phyloP scores from a whole-genome alignment of 1,284 basidiomycete species.

The Ustilago cynodontis region DNA sequence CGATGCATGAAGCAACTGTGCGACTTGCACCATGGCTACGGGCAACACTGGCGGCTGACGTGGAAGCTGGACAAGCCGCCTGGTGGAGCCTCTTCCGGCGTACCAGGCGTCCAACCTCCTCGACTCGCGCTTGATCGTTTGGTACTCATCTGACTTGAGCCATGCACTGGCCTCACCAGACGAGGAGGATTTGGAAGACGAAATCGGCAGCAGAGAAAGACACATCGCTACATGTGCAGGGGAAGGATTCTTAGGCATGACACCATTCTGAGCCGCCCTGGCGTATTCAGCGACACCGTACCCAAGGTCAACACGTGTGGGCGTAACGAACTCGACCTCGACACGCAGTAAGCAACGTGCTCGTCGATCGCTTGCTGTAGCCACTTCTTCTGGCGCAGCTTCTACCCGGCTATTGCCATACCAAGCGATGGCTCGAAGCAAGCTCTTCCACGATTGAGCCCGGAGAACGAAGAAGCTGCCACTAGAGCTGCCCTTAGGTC shows the following conservation, averaged over 20 bases:
- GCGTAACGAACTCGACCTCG: constrained; percentile 61
- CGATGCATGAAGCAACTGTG: constrained; percentile 55
- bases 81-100: constrained; percentile 44
- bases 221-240: constrained; percentile 58
- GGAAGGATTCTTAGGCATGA: constrained; percentile 25
- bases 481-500: neutral
- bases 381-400: constrained; percentile 49
- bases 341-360: constrained; percentile 26
- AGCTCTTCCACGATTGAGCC: constrained; percentile 56
- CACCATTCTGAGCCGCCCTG: constrained; percentile 19
- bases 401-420: constrained; percentile 60
- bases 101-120: constrained; percentile 52
- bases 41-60: constrained; percentile 50
- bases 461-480: constrained; percentile 53
- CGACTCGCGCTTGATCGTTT: constrained; percentile 44
- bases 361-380: constrained; percentile 30
- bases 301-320: constrained; percentile 31
- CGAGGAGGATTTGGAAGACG: constrained; percentile 8
- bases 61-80: constrained; percentile 49
- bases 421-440: constrained; percentile 60
- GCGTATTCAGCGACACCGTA: constrained; percentile 35
- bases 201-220: constrained; percentile 43
- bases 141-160: constrained; percentile 36
- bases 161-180: constrained; percentile 26
- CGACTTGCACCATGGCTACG: constrained; percentile 45